phyloP scores from a whole-genome alignment of 2,329 filamentous ascomycete genomes.

The Aspergillus quadricinctus region DNA sequence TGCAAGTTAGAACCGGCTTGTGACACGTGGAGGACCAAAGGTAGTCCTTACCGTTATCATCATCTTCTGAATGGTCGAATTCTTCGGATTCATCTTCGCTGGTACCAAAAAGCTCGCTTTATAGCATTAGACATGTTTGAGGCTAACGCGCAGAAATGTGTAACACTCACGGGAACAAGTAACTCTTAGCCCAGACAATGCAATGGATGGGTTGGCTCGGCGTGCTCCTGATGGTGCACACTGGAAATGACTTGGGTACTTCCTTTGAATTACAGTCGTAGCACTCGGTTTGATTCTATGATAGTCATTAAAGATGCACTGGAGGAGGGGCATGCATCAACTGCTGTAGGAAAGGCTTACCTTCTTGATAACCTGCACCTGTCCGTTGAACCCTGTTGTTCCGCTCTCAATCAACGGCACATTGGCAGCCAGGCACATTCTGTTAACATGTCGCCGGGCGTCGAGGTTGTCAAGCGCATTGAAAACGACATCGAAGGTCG shows the following conservation, averaged over 20 bases:
- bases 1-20: conserved; percentile 15
- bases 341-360: conserved; percentile 25
- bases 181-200: conserved; percentile 98
- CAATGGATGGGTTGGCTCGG: conserved; percentile 96
- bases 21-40: background rate
- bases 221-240: conserved; percentile 95
- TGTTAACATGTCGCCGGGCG: conserved; percentile 89
- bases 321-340: background rate
- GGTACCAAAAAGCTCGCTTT: conserved; percentile 77
- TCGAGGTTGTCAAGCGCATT: conserved; percentile 97
- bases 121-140: conserved; percentile 19
- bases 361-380: conserved; percentile 94
- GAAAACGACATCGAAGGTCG: conserved; percentile 78
- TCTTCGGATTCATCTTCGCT: conserved; percentile 80
- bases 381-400: conserved; percentile 95
- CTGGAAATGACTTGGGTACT: conserved; percentile 85
- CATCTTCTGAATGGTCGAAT: conserved; percentile 74
- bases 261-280: conserved; percentile 94
- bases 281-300: conserved; percentile 75
- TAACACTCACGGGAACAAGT: conserved; percentile 65
- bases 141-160: too few relatives aligned
- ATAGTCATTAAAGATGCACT: conserved; percentile 7
- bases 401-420: conserved; percentile 93
- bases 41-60: conserved; percentile 63
- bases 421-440: conserved; percentile 90